Conservation (phyloP, 2,329 filamentous ascomycete species). For the Sporothrix phasma region DNA sequence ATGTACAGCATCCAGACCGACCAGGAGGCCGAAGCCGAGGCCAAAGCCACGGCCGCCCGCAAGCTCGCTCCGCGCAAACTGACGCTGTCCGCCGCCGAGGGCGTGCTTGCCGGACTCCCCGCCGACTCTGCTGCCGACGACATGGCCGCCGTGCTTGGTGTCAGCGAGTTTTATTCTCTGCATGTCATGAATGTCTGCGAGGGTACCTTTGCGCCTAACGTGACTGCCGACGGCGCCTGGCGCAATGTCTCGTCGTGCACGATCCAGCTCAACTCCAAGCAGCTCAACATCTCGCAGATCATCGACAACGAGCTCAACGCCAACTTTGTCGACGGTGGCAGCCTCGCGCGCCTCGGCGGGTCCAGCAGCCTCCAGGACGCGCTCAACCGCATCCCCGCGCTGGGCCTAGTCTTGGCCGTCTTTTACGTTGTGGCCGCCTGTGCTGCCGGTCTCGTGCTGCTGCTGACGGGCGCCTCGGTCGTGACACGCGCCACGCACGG, state of each 20-base stretch:
- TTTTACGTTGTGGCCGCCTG: constrained; percentile 37
- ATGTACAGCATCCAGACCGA: constrained; percentile 15
- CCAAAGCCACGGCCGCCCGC: background rate
- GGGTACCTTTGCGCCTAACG: constrained; percentile 24
- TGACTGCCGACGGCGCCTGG: constrained; percentile 18
- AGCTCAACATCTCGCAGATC: constrained; percentile 35
- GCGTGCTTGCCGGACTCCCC: constrained; percentile 19
- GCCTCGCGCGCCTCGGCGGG: constrained; percentile 36
- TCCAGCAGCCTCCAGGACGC: constrained; percentile 35
- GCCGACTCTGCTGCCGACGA: constrained; percentile 20
- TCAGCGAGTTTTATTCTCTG: constrained; percentile 28
- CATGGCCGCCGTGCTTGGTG: constrained; percentile 24
- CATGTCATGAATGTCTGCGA: constrained; percentile 26
- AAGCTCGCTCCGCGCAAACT: constrained; percentile 12
- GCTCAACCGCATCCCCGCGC: constrained; percentile 40
- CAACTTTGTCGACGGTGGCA: constrained; percentile 35
- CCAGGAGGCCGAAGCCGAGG: constrained; percentile 16
- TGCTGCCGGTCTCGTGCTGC: constrained; percentile 35
- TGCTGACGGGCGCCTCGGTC: constrained; percentile 32
- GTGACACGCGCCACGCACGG: constrained; percentile 11
- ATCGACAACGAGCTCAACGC: constrained; percentile 37
- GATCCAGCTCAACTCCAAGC: constrained; percentile 16
- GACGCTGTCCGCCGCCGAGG: constrained; percentile 18
- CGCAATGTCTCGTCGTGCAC: constrained; percentile 24
- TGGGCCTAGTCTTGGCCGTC: constrained; percentile 39